These are phyloP conservation scores for Penicillium sp. DNA, from an alignment of 2,329 filamentous ascomycete species.

Conservation along the genomic window DNA sequence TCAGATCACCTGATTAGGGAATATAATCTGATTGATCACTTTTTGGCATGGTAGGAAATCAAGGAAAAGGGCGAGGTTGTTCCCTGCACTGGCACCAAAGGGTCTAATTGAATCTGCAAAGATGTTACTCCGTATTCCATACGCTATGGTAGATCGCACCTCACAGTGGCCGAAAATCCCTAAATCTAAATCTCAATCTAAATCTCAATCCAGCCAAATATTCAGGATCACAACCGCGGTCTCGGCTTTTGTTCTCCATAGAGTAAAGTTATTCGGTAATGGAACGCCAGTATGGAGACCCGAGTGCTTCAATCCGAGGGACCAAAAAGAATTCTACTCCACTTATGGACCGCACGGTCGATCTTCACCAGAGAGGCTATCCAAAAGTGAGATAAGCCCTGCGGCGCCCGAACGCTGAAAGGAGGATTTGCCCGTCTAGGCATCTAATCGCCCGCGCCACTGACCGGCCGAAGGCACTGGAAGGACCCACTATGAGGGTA, in stretches of 20 bases:
- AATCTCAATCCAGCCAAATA: constrained; percentile 7
- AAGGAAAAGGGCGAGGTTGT: neutral
- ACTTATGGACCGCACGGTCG: constrained; percentile 21
- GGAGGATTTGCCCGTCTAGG: constrained; percentile 27
- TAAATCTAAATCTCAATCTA: neutral
- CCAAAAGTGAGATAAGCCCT: constrained; percentile 27
- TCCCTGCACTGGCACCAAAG: neutral
- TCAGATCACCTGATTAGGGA: neutral
- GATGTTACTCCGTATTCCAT: neutral
- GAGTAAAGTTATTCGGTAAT: constrained; percentile 7
- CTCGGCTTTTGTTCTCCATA: constrained; percentile 18
- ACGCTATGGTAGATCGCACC: no score
- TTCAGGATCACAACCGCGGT: constrained; percentile 16
- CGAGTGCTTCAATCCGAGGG: constrained; percentile 12
- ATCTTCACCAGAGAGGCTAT: constrained; percentile 15
- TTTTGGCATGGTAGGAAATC: neutral
- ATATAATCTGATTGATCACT: neutral
- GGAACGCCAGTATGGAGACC: constrained; percentile 6
- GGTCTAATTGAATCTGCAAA: no score
- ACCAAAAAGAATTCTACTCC: constrained; percentile 17
- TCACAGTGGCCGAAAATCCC: no score
- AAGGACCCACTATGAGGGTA: constrained; percentile 17
- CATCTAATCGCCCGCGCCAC: constrained; percentile 25
- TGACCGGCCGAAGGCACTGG: constrained; percentile 18
- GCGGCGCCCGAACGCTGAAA: constrained; percentile 21